Percentiles rank a stretch among this genome's conserved stretches.
These are phyloP conservation scores for Dissophora globulifera DNA, from an alignment of 192 early-diverging fungal species.

Conservation along the genomic window DNA sequence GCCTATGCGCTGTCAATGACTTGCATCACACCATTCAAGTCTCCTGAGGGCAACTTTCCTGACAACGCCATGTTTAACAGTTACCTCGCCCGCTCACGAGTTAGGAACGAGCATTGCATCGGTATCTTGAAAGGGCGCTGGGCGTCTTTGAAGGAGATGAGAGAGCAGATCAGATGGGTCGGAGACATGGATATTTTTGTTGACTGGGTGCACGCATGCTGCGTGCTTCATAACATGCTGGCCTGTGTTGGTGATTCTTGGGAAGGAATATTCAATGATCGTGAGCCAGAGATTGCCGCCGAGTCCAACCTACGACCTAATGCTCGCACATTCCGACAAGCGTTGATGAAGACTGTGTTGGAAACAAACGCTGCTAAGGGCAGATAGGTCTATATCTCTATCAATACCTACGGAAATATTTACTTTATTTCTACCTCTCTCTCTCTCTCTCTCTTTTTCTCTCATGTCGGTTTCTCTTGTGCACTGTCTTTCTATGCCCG, in stretches of 20 bases:
- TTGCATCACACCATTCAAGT: conserved; percentile 1
- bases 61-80: background rate
- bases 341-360: too few relatives aligned
- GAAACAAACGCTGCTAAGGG: too few relatives aligned
- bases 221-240: conserved; percentile 13
- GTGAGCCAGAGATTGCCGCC: too few relatives aligned
- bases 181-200: background rate
- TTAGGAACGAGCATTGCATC: conserved; percentile 6
- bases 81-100: conserved; percentile 1
- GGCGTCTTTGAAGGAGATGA: background rate
- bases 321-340: too few relatives aligned
- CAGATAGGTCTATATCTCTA: too few relatives aligned
- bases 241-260: background rate
- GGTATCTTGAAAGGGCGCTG: conserved; percentile 11
- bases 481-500: too few relatives aligned
- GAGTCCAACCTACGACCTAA: too few relatives aligned
- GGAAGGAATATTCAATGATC: background rate
- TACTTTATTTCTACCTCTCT: too few relatives aligned
- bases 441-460: too few relatives aligned
- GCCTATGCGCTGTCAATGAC: background rate
- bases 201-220: background rate
- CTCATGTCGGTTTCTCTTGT: too few relatives aligned
- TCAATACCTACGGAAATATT: too few relatives aligned
- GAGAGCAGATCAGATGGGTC: background rate
- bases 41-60: background rate